Conservation (phyloP, 2,329 filamentous ascomycete species). For the Pseudodiploospora longispora region DNA sequence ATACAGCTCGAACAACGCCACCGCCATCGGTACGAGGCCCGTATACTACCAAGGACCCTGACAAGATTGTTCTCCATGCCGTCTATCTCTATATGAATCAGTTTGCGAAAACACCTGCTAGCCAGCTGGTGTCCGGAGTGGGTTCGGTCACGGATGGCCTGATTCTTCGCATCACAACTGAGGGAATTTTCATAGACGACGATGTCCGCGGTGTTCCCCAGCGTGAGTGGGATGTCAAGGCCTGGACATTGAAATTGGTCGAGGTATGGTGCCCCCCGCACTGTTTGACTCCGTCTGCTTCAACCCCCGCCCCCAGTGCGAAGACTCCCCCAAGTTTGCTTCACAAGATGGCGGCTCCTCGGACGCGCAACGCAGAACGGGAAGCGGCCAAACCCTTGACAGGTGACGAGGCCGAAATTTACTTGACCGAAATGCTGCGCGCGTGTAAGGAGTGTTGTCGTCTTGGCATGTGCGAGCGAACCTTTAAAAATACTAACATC, state of each 20-base stretch:
- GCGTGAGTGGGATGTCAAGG: conserved; percentile 97
- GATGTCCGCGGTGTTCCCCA: conserved; percentile 87
- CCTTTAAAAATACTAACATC: conserved; percentile 35
- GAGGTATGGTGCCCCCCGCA: conserved; percentile 77
- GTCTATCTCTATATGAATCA: conserved; percentile 91
- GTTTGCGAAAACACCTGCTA: conserved; percentile 81
- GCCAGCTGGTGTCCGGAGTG: conserved; percentile 77
- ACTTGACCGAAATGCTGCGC: conserved; percentile 52
- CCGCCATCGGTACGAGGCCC: conserved; percentile 69
- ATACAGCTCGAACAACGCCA: conserved; percentile 75
- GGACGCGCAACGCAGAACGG: conserved; percentile 38
- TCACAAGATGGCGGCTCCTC: conserved; percentile 38
- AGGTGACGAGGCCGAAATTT: conserved; percentile 59
- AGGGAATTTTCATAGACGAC: conserved; percentile 95
- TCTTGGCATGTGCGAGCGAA: conserved; percentile 40
- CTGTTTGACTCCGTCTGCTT: conserved; percentile 39
- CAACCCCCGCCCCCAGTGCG: conserved; percentile 30
- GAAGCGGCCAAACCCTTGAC: conserved; percentile 44
- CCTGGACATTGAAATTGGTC: conserved; percentile 89
- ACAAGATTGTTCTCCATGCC: conserved; percentile 92
- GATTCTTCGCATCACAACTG: conserved; percentile 83
- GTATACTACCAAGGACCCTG: conserved; percentile 81
- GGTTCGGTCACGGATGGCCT: conserved; percentile 85
- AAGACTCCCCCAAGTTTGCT: conserved; percentile 35
- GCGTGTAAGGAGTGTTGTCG: conserved; percentile 59